Conservation (phyloP, 2,329 filamentous ascomycete species). For the Calonectria leucothoes region DNA sequence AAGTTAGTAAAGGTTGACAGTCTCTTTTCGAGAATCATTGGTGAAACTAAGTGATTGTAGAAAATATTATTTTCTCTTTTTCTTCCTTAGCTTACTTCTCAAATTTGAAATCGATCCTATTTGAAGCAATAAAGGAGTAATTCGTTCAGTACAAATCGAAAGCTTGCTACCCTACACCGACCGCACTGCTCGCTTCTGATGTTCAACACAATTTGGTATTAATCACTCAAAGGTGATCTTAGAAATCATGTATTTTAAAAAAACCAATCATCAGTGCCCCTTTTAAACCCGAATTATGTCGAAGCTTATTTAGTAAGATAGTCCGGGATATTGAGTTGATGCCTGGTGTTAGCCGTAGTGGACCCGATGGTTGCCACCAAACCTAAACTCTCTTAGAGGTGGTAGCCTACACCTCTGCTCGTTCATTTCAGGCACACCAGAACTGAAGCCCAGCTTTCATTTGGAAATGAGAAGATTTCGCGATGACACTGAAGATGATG, state of each 20-base stretch:
- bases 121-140: not conserved
- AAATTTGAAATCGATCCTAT: not conserved
- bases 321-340: not conserved
- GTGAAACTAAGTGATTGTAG: no score
- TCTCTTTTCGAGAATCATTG: not conserved
- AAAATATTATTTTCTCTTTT: no score
- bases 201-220: no score
- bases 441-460: constrained; percentile 24
- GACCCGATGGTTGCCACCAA: not conserved
- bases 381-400: not conserved
- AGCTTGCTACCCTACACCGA: not conserved
- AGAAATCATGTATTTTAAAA: no score
- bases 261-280: no score
- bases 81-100: not conserved
- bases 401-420: not conserved
- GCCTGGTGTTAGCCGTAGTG: constrained; percentile 7
- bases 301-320: not conserved
- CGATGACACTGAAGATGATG: constrained; percentile 35
- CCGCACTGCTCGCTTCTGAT: no score
- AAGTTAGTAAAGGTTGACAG: not conserved
- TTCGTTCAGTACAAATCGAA: not conserved
- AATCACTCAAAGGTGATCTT: no score
- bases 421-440: not conserved
- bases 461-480: constrained; percentile 40
- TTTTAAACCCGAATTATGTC: no score